Conservation (phyloP, 2,329 filamentous ascomycete genomes). For the Kalaharituber pfeilii region DNA sequence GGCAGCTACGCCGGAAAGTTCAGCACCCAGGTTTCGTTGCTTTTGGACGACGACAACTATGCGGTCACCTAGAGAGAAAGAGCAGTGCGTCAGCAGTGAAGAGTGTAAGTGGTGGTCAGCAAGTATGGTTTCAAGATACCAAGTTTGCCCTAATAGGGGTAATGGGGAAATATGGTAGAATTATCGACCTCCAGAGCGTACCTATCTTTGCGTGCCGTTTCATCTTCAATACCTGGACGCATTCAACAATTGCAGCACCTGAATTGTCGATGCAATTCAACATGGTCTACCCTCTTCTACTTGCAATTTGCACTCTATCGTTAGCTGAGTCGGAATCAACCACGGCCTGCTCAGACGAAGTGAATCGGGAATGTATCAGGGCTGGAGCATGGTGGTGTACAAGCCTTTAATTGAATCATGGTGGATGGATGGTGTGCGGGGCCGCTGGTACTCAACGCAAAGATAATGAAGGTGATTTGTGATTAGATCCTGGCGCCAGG, state of each 20-base stretch:
- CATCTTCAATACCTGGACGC: slow-evolving; percentile 78
- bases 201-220: slow-evolving; percentile 78
- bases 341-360: too few relatives aligned
- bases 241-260: slow-evolving; percentile 91
- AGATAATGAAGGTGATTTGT: too few relatives aligned
- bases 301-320: too few relatives aligned
- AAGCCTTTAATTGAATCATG: too few relatives aligned
- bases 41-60: slow-evolving; percentile 97
- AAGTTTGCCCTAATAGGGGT: too few relatives aligned
- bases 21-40: slow-evolving; percentile 56
- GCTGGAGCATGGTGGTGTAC: too few relatives aligned
- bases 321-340: too few relatives aligned
- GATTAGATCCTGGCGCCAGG: too few relatives aligned
- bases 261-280: slow-evolving; percentile 99
- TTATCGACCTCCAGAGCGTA: too few relatives aligned
- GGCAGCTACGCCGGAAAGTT: slow-evolving; percentile 43
- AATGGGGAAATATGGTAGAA: slow-evolving; percentile 21
- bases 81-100: background rate
- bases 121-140: slow-evolving; percentile 3
- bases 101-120: background rate
- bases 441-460: too few relatives aligned
- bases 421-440: too few relatives aligned
- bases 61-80: slow-evolving; percentile 52
- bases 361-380: too few relatives aligned
- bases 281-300: slow-evolving; percentile 85